phyloP scores from a whole-genome alignment of 2,329 filamentous ascomycete genomes.

The Leptographium lundbergii region DNA sequence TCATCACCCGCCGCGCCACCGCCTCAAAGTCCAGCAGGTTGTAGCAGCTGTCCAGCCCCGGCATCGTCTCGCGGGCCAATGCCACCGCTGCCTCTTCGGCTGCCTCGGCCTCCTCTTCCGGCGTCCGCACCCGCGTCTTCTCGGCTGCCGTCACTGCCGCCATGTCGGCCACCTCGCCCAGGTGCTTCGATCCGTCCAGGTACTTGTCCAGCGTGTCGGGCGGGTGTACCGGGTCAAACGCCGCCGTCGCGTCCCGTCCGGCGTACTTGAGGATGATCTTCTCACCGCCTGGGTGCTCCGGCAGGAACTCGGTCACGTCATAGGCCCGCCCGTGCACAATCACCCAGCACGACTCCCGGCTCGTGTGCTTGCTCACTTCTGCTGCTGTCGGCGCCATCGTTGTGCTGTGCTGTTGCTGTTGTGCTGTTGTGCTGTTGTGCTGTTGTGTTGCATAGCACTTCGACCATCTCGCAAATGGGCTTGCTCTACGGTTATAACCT shows the following conservation, averaged over 20 bases:
- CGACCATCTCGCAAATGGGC: no score
- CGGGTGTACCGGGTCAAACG: slow-evolving; percentile 79
- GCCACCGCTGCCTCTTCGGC: slow-evolving; percentile 51
- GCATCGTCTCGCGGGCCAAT: slow-evolving; percentile 63
- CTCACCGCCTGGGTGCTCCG: slow-evolving; percentile 75
- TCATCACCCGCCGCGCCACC: slow-evolving; percentile 83
- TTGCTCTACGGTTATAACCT: no score
- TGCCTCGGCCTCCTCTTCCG: slow-evolving; percentile 48
- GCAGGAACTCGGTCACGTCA: slow-evolving; percentile 25
- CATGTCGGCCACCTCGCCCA: slow-evolving; percentile 79
- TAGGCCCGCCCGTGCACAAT: slow-evolving; percentile 17
- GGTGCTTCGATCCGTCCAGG: slow-evolving; percentile 71
- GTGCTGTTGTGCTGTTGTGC: no score
- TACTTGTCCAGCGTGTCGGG: slow-evolving; percentile 81
- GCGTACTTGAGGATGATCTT: slow-evolving; percentile 97
- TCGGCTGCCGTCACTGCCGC: slow-evolving; percentile 55
- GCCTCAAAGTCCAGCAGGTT: slow-evolving; percentile 94
- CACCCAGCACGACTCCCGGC: slow-evolving; percentile 23
- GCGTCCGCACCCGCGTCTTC: slow-evolving; percentile 24
- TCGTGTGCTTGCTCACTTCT: slow-evolving; percentile 22
- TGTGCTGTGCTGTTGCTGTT: background rate
- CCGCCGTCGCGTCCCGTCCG: slow-evolving; percentile 85
- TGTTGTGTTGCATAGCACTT: no score
- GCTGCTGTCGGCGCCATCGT: slow-evolving; percentile 16
- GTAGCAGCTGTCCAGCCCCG: slow-evolving; percentile 74